Percentiles rank a stretch among this genome's conserved stretches.
Evolutionary conservation across 495 filamentous ascomycete species (phyloP).

Genomic region (Tuber indicum): DNA sequence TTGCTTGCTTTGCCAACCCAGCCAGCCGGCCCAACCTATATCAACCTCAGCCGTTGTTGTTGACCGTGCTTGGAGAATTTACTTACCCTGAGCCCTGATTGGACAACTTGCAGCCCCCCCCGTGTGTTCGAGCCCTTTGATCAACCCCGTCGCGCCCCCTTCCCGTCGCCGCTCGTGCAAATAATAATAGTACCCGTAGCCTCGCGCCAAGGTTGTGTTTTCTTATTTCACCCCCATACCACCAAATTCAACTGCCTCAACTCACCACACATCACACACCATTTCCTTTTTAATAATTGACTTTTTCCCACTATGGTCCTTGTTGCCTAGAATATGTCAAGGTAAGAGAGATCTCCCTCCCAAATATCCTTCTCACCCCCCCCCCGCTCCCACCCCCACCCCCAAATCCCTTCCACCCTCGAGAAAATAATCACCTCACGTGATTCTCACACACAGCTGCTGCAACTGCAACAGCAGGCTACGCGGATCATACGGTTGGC

Average conservation of each 20-base stretch:
- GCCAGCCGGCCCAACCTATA: slow-evolving; percentile 34
- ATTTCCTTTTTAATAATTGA: slow-evolving; percentile 31
- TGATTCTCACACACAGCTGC: slow-evolving; percentile 38
- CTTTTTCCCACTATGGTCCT: slow-evolving; percentile 41
- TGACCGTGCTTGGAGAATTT: slow-evolving; percentile 15
- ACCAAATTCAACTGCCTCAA: slow-evolving; percentile 34
- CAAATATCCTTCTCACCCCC: not conserved
- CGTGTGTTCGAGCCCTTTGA: slow-evolving; percentile 34
- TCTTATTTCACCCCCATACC: slow-evolving; percentile 28
- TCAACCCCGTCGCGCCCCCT: slow-evolving; percentile 35
- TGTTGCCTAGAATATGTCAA: slow-evolving; percentile 41
- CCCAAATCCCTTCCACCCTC: not conserved
- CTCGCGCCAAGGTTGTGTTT: slow-evolving; percentile 36
- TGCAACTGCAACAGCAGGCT: slow-evolving; percentile 37
- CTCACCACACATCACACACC: slow-evolving; percentile 21
- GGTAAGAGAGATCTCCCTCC: slow-evolving; percentile 27
- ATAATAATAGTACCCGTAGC: slow-evolving; percentile 35
- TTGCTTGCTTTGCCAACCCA: slow-evolving; percentile 35
- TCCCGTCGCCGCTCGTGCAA: slow-evolving; percentile 34
- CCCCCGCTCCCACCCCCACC: not conserved
- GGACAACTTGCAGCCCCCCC: not conserved
- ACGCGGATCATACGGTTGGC: slow-evolving; percentile 31
- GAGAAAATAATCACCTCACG: slow-evolving; percentile 25
- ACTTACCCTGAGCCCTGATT: slow-evolving; percentile 6
- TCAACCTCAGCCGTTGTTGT: slow-evolving; percentile 28